Base-by-base conservation (phyloP, 345 rosid species). In the Sonneratia caseolaris region DNA sequence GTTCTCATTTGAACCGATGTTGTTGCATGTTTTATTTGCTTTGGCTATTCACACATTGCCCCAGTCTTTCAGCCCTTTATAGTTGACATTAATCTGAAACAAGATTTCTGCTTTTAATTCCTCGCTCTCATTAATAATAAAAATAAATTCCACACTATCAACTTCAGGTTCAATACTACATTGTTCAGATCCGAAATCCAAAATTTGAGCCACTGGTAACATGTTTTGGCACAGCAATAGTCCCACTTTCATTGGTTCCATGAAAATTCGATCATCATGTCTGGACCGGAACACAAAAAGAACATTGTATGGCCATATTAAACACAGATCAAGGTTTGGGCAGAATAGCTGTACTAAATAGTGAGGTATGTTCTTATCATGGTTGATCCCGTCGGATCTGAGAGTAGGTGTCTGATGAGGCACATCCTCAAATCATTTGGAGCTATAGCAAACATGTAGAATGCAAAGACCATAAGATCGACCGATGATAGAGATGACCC, bases 331-430 rank as follows among this genome's bases (percentile, higher is more conserved):
- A 62, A n/a, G 37, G 15, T 61, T 61, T n/a, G 66, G 66, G 59
- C 38, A 43, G n/a, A n/a, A 37, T 37, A 68, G 21, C 18, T 43
- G 10, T 62, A 68, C 76, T 48, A 75, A 56, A 82, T 11, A 2
- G 76, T 81, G 74, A 91, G 91, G 79, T 91, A 91, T 75, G 97
- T 88, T 84, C 84, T 87, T 72, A 94, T 84, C 98, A 94, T 91
- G 69, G 84, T 88, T 68, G 93, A 89, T 69, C 97, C 98, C 0
- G 96, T 87, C 70, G 97, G 98, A 76, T 91, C 97, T 55, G 92
- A 90, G 22, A 91, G 42, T 59, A 90, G 86, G 78, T 94, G 98
- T 74, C 83, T 86, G 76, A 94, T 81, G 69, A 94, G 93, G 82
- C 76, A 71, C 87, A 76, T 90, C 77, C 92, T 85, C 83, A 90